These are phyloP conservation scores for Penicillium coprophilum DNA, from an alignment of 495 filamentous ascomycete genomes.

Conservation along the genomic window DNA sequence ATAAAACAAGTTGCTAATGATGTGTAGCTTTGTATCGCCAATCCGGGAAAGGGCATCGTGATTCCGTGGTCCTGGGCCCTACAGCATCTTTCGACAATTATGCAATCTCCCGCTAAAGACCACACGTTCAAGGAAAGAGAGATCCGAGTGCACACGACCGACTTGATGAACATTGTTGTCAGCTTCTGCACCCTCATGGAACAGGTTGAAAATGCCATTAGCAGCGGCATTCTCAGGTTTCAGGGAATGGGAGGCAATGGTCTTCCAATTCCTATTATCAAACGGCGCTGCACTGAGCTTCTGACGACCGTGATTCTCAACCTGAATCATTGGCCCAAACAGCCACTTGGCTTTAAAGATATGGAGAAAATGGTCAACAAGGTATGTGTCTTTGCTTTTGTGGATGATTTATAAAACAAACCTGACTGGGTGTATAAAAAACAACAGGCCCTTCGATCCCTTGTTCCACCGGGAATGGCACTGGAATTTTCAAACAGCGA, in stretches of 20 bases:
- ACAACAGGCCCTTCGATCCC: background rate
- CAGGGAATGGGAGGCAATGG: background rate
- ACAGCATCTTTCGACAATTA: conserved; percentile 7
- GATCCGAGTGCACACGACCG: background rate
- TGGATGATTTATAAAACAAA: background rate
- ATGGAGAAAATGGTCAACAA: background rate
- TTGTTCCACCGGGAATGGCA: background rate
- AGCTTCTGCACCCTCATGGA: conserved; percentile 5
- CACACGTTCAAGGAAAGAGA: background rate
- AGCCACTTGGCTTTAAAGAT: background rate
- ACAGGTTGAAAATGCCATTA: background rate
- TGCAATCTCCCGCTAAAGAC: conserved; percentile 2
- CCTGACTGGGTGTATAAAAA: background rate
- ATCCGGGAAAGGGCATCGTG: conserved; percentile 8
- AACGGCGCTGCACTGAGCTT: conserved; percentile 14
- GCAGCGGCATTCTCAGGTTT: background rate
- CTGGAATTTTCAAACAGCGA: background rate
- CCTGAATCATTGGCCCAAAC: conserved; percentile 7
- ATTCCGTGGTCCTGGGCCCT: conserved; percentile 18
- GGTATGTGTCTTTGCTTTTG: background rate
- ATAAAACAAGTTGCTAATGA: background rate
- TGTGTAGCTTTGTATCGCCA: conserved; percentile 13
- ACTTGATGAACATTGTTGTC: background rate
- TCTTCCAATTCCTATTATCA: background rate
- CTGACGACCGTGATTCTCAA: conserved; percentile 15